Evolutionary conservation across 2,329 filamentous ascomycete genomes (phyloP).

Genomic region (Orbilia ellipsospora): DNA sequence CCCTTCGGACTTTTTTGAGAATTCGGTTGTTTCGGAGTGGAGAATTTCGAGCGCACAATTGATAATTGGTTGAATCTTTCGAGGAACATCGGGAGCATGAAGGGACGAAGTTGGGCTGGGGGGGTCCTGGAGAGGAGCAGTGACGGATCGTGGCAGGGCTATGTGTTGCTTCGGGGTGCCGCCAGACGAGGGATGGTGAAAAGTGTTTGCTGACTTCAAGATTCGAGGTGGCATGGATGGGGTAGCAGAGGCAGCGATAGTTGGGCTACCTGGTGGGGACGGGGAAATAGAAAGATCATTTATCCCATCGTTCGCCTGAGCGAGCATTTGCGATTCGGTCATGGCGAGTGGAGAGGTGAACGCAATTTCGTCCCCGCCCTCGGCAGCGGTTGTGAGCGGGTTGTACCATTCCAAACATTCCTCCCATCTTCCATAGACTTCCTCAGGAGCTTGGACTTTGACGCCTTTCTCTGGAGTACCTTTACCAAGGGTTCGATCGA

Average conservation of each 20-base stretch:
- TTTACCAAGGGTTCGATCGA: slow-evolving; percentile 66
- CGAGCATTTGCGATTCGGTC: slow-evolving; percentile 52
- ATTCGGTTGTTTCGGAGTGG: slow-evolving; percentile 43
- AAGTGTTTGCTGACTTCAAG: slow-evolving; percentile 35
- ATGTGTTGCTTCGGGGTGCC: slow-evolving; percentile 32
- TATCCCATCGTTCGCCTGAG: slow-evolving; percentile 27
- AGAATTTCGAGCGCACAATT: slow-evolving; percentile 57
- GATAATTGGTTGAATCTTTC: slow-evolving; percentile 58
- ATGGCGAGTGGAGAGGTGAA: slow-evolving; percentile 45
- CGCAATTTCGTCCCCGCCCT: slow-evolving; percentile 34
- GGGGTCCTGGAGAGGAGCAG: slow-evolving; percentile 29
- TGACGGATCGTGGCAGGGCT: slow-evolving; percentile 31
- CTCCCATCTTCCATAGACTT: slow-evolving; percentile 64
- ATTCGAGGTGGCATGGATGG: slow-evolving; percentile 47
- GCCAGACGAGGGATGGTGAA: slow-evolving; percentile 29
- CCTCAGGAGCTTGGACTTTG: slow-evolving; percentile 66
- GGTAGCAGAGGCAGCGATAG: slow-evolving; percentile 14
- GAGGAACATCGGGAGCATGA: slow-evolving; percentile 51
- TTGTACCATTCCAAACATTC: slow-evolving; percentile 56
- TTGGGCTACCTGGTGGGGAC: slow-evolving; percentile 45
- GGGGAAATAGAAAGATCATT: slow-evolving; percentile 45
- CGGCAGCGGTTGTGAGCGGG: slow-evolving; percentile 33
- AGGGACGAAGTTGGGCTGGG: slow-evolving; percentile 32
- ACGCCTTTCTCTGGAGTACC: slow-evolving; percentile 65
- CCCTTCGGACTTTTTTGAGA: slow-evolving; percentile 48